These are phyloP conservation scores for Volvox carteri DNA, from an alignment of 163 green algal genomes.

Conservation along the genomic window DNA sequence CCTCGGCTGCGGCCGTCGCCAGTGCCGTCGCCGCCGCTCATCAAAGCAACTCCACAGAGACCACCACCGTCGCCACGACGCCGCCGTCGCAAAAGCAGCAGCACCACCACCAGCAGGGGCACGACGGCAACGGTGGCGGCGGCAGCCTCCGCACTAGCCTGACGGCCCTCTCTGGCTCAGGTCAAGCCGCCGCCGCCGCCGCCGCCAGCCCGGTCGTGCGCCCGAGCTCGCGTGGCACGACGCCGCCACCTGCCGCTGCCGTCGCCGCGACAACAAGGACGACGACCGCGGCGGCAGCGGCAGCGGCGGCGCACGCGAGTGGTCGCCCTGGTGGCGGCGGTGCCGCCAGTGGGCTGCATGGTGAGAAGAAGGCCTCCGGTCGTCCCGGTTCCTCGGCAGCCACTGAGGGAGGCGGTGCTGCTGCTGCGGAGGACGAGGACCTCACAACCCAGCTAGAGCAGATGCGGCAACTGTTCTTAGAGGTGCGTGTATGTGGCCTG, in stretches of 20 bases:
- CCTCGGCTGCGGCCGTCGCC: not conserved
- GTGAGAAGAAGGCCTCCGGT: not conserved
- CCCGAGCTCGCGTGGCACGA: no score
- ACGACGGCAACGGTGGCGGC: not conserved
- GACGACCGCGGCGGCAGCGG: no score
- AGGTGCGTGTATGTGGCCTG: no score
- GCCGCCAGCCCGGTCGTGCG: no score
- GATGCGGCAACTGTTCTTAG: conserved; percentile 11
- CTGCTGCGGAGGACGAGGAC: conserved; percentile 16
- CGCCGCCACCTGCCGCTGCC: no score
- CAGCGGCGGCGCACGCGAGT: not conserved
- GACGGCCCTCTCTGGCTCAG: no score
- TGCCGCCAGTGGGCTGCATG: not conserved
- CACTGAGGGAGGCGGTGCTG: not conserved
- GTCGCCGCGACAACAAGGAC: no score
- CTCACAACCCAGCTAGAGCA: conserved; percentile 15
- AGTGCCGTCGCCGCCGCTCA: not conserved
- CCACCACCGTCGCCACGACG: no score
- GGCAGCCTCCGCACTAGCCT: not conserved
- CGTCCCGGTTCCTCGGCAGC: not conserved
- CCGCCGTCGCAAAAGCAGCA: no score
- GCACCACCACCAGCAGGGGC: not conserved
- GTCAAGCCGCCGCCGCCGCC: no score
- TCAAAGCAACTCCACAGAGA: not conserved
- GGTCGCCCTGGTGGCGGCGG: not conserved